Percentiles rank a stretch among this genome's conserved stretches.
Conservation (phyloP, 805 yeast species). For the Torulaspora microellipsoides region DNA sequence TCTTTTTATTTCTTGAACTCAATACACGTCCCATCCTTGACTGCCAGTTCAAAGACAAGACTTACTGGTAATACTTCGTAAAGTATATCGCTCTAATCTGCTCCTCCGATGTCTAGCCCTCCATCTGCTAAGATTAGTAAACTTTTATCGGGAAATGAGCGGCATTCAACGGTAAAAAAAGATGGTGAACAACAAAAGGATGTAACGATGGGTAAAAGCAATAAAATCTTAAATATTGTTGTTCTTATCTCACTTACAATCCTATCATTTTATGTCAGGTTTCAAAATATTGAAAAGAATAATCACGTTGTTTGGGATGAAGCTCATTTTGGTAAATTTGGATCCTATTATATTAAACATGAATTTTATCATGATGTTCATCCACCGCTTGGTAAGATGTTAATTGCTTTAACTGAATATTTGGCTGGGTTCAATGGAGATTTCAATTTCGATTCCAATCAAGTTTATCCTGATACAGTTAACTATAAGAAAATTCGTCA, state of each 20-base stretch:
- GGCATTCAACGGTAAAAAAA: not conserved
- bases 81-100: too few species aligned
- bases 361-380: slow-evolving; percentile 95
- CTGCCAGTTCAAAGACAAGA: too few species aligned
- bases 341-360: slow-evolving; percentile 81
- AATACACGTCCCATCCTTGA: too few species aligned
- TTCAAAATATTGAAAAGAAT: slow-evolving; percentile 69
- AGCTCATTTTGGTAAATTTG: slow-evolving; percentile 96
- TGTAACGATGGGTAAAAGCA: too few species aligned
- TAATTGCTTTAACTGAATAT: slow-evolving; percentile 83
- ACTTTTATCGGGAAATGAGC: too few species aligned
- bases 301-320: slow-evolving; percentile 92
- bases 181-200: not conserved
- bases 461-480: slow-evolving; percentile 65
- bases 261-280: slow-evolving; percentile 66
- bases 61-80: too few species aligned
- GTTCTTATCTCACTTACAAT: slow-evolving; percentile 57
- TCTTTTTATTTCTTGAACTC: too few species aligned
- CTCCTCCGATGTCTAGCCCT: too few species aligned
- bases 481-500: slow-evolving; percentile 84
- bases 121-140: too few species aligned
- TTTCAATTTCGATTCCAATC: slow-evolving; percentile 85
- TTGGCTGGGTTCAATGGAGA: slow-evolving; percentile 83
- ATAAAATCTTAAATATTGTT: not conserved
- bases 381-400: slow-evolving; percentile 94